Conservation (phyloP, 768 basidiomycete species). For the Suillus cothurnatus region DNA sequence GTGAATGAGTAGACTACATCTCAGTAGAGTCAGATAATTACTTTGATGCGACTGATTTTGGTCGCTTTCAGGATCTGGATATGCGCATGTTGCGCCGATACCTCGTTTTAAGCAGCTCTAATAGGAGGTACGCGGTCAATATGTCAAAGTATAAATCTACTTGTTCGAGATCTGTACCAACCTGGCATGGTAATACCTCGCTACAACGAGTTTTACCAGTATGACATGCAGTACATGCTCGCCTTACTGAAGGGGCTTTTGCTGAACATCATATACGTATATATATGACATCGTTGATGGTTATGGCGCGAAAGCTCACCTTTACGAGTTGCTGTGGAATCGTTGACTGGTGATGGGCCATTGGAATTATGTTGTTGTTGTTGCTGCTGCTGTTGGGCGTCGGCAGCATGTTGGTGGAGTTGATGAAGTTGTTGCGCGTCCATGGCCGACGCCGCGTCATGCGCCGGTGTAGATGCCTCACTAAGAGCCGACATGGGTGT, state of each 20-base stretch:
- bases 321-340: constrained; percentile 51
- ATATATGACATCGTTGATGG: constrained; percentile 12
- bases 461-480: constrained; percentile 69
- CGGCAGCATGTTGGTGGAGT: constrained; percentile 37
- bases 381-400: constrained; percentile 34
- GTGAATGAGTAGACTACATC: constrained; percentile 1
- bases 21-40: constrained; percentile 18
- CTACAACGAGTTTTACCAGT: constrained; percentile 83
- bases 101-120: constrained; percentile 86
- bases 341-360: constrained; percentile 33
- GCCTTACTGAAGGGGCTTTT: constrained; percentile 79
- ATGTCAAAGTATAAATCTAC: neutral
- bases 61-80: constrained; percentile 75
- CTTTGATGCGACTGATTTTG: constrained; percentile 38
- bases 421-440: constrained; percentile 57
- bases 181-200: constrained; percentile 82
- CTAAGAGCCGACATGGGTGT: constrained; percentile 75
- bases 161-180: constrained; percentile 28
- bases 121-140: neutral
- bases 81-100: constrained; percentile 66
- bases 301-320: constrained; percentile 45
- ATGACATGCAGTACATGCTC: constrained; percentile 82
- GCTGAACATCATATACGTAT: constrained; percentile 41
- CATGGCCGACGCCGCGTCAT: constrained; percentile 60
- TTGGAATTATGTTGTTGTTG: constrained; percentile 20